These are phyloP conservation scores for Nicotiana attenuata DNA, from an alignment of 257 asterid species.

Conservation along the genomic window DNA sequence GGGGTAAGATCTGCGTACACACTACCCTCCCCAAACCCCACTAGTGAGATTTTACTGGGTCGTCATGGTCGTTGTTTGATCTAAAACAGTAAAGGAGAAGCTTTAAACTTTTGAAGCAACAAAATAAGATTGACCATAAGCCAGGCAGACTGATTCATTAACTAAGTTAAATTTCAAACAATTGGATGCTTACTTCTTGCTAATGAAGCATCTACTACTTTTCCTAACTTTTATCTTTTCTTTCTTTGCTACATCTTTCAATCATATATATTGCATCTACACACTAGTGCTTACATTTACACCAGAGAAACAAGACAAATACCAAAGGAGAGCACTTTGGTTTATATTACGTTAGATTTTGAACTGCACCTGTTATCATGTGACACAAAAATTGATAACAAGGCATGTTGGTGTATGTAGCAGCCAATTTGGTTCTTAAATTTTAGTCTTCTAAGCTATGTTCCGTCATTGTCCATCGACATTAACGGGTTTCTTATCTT, in stretches of 20 bases:
- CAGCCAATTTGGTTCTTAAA: neutral
- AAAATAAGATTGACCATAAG: neutral
- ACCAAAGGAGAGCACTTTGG: neutral
- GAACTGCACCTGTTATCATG: slow-evolving; percentile 16
- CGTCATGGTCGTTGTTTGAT: too few species aligned
- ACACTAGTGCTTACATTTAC: neutral
- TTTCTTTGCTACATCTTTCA: neutral
- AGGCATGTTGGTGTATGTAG: neutral
- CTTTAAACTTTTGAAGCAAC: neutral
- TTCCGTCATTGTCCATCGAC: neutral
- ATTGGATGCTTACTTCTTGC: neutral
- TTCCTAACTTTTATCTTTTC: neutral
- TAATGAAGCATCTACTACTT: neutral
- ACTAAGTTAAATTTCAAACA: neutral
- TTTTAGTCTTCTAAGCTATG: neutral
- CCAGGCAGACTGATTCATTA: neutral
- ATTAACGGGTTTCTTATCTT: neutral
- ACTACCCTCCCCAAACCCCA: too few species aligned
- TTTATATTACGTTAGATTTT: neutral
- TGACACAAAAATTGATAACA: slow-evolving; percentile 14
- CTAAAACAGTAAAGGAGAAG: neutral
- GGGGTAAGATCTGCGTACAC: too few species aligned
- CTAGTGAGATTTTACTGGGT: too few species aligned
- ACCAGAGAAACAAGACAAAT: neutral
- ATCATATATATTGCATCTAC: slow-evolving; percentile 3